phyloP scores from a whole-genome alignment of 2,329 filamentous ascomycete species.

The Cadophora luteo-olivacea region DNA sequence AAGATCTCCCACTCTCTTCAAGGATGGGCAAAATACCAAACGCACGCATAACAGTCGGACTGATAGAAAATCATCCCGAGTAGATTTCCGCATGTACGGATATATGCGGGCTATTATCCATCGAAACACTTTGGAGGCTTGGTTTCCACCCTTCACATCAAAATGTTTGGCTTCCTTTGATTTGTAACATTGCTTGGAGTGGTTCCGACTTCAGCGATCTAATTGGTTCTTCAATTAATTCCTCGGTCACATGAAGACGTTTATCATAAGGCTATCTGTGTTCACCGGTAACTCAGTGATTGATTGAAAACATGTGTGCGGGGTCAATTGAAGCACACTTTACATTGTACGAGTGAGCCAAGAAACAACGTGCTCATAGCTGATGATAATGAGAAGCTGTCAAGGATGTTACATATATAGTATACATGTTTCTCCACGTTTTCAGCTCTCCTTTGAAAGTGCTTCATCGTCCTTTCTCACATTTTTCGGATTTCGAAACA shows the following conservation, averaged over 20 bases:
- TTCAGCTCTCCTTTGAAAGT: background rate
- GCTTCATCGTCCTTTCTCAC: no score
- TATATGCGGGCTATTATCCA: background rate
- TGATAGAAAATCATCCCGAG: slow-evolving; percentile 6
- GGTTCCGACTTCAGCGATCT: background rate
- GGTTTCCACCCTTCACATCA: background rate
- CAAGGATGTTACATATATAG: background rate
- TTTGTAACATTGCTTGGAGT: background rate
- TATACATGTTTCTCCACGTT: background rate
- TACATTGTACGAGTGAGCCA: background rate
- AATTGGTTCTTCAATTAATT: background rate
- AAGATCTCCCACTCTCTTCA: no score
- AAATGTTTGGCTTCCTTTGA: background rate
- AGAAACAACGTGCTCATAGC: background rate
- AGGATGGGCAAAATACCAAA: no score
- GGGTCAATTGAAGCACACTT: background rate
- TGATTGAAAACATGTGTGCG: background rate
- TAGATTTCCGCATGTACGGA: background rate
- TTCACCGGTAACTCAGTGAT: no score
- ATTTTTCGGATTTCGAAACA: no score
- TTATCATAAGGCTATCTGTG: background rate
- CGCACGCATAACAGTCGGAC: background rate
- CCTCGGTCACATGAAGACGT: background rate
- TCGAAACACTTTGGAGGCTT: background rate
- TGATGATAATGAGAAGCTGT: background rate